A percentile compares a stretch with the other conserved stretches of the same genome.
These are phyloP conservation scores for Nelumbo lutea DNA, from an alignment of 164 flowering plant genomes.

Conservation along the genomic window DNA sequence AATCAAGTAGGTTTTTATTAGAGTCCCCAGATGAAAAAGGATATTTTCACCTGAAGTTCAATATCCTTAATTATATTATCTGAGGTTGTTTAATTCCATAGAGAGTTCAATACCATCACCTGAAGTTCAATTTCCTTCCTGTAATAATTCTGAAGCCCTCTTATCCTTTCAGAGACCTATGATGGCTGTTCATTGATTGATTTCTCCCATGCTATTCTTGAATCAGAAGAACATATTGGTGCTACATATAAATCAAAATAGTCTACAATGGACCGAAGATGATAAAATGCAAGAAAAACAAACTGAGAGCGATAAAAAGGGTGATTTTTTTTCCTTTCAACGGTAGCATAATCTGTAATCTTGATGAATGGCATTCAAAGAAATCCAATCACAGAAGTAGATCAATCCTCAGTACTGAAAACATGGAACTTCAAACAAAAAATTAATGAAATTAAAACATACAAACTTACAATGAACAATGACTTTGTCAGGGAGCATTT, in stretches of 20 bases:
- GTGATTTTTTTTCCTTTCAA: no score
- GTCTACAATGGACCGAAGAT: not conserved
- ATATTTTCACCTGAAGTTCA: no score
- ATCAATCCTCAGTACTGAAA: not conserved
- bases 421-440: not conserved
- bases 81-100: no score
- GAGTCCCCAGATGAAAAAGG: no score
- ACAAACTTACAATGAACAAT: constrained; percentile 79
- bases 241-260: not conserved
- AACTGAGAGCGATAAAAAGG: no score
- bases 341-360: no score
- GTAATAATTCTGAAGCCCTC: no score
- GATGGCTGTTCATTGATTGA: not conserved
- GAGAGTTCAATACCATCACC: no score
- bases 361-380: not conserved
- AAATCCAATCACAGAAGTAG: not conserved
- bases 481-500: constrained; percentile 68
- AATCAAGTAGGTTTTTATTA: no score
- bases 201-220: not conserved
- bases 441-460: not conserved
- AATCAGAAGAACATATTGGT: not conserved
- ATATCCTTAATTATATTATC: no score
- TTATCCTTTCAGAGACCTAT: not conserved
- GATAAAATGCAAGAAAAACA: no score
- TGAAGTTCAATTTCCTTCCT: no score